Percentiles rank a stretch among this genome's conserved stretches.
Conservation (phyloP, 805 yeast genomes). For the Saccharomycopsis sp. region DNA sequence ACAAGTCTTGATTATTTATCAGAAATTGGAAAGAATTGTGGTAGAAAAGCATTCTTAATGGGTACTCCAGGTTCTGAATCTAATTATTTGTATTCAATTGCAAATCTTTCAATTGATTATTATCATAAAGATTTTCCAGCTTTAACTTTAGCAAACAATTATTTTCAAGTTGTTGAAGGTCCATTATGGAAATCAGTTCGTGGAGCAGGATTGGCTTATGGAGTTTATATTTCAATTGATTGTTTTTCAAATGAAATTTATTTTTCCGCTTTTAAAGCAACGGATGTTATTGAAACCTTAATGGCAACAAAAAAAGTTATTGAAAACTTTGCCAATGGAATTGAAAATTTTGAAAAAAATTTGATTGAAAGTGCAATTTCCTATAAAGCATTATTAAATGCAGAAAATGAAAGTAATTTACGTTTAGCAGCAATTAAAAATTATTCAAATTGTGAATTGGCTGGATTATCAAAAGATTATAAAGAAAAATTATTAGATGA, state of each 20-base stretch:
- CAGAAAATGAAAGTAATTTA: conserved; percentile 55
- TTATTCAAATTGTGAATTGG: conserved; percentile 52
- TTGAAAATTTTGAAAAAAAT: conserved; percentile 40
- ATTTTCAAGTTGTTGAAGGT: conserved; percentile 82
- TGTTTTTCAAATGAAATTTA: conserved; percentile 58
- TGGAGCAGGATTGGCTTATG: conserved; percentile 92
- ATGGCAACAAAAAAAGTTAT: conserved; percentile 57
- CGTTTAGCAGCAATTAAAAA: conserved; percentile 56
- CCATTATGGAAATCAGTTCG: conserved; percentile 95
- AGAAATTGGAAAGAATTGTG: conserved; percentile 34
- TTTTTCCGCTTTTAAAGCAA: conserved; percentile 68
- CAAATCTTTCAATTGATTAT: conserved; percentile 25
- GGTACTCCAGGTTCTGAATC: conserved; percentile 61
- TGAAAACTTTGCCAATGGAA: conserved; percentile 46
- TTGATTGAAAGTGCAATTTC: conserved; percentile 67
- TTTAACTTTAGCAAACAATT: conserved; percentile 13
- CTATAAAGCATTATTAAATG: conserved; percentile 60
- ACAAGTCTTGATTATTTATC: conserved; percentile 27
- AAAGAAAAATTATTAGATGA: conserved; percentile 40
- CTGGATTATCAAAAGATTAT: conserved; percentile 27
- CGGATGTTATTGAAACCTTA: conserved; percentile 62
- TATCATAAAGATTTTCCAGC: conserved; percentile 37
- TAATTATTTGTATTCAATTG: conserved; percentile 27
- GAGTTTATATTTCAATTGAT: conserved; percentile 52
- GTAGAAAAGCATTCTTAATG: conserved; percentile 38